Evolutionary conservation across 148 eudicot species (phyloP).

Genomic region (Rhododendron kiyosumense): DNA sequence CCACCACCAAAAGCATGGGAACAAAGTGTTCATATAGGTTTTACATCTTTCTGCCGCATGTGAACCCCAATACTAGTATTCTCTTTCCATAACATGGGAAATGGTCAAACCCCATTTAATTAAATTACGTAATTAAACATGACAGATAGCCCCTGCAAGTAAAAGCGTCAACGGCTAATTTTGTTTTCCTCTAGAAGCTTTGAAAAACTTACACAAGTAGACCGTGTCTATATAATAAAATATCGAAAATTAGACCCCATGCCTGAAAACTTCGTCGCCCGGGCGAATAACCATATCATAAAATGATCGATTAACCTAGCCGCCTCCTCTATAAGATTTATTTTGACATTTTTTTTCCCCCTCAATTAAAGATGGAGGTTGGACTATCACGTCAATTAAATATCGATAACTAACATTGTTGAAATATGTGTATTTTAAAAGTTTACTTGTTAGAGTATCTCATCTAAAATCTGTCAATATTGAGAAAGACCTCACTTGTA

Average conservation of each 20-base stretch:
- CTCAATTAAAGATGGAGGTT: too few species aligned
- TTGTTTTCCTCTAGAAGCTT: neutral
- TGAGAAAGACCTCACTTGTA: neutral
- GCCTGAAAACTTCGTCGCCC: neutral
- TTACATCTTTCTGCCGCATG: neutral
- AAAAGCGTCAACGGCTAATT: neutral
- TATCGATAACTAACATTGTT: neutral
- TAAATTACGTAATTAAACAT: neutral
- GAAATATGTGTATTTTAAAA: neutral
- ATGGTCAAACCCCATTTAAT: neutral
- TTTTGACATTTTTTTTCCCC: neutral
- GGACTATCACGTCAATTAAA: too few species aligned
- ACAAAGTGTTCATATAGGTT: too few species aligned
- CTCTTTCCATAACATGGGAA: neutral
- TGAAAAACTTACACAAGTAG: neutral
- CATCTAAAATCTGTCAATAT: neutral
- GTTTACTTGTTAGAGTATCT: neutral
- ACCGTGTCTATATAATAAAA: neutral
- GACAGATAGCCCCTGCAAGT: neutral
- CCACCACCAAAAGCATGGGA: too few species aligned
- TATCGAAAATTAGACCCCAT: neutral
- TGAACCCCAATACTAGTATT: neutral
- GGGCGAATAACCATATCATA: neutral
- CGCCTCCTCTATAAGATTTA: neutral
- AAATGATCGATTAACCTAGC: too few species aligned